Conservation (phyloP, 208 protist genomes). For the Crithidia mellificae region DNA sequence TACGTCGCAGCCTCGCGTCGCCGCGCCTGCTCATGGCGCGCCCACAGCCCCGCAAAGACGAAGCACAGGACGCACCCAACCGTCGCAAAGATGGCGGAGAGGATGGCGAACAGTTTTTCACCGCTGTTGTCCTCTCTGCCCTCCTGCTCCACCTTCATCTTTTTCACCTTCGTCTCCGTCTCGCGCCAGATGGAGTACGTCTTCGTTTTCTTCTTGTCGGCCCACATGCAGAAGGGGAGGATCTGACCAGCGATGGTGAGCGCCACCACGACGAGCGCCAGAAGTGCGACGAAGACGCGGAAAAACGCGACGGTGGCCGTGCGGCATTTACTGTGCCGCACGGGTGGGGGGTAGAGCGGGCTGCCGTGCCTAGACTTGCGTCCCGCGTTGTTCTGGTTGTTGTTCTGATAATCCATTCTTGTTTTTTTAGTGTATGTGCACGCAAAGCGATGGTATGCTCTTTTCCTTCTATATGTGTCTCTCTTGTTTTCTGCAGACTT, state of each 20-base stretch:
- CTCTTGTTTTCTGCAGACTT: too few relatives aligned
- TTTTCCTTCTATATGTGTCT: too few relatives aligned
- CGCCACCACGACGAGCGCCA: not conserved
- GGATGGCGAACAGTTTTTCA: constrained; percentile 4
- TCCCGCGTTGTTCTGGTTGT: too few relatives aligned
- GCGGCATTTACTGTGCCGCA: constrained; percentile 1
- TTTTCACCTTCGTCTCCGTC: not conserved
- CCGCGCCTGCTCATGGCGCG: not conserved
- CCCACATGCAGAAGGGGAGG: not conserved
- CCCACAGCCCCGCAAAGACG: constrained; percentile 11
- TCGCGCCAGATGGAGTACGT: constrained; percentile 4
- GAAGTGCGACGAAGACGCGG: not conserved
- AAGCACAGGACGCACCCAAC: constrained; percentile 1
- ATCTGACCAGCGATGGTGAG: constrained; percentile 6
- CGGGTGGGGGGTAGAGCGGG: not conserved
- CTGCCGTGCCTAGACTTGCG: not conserved
- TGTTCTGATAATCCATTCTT: too few relatives aligned
- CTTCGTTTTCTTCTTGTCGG: not conserved
- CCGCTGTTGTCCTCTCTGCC: not conserved
- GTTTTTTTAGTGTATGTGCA: too few relatives aligned
- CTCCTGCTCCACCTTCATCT: not conserved
- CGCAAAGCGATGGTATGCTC: too few relatives aligned
- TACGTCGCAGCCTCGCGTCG: constrained; percentile 4
- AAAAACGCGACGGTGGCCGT: not conserved
- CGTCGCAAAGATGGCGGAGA: not conserved